Percentiles rank a stretch among this genome's conserved stretches.
Conservation (phyloP, 352 stramenopile species). For the Aphanomyces cochlioides region DNA sequence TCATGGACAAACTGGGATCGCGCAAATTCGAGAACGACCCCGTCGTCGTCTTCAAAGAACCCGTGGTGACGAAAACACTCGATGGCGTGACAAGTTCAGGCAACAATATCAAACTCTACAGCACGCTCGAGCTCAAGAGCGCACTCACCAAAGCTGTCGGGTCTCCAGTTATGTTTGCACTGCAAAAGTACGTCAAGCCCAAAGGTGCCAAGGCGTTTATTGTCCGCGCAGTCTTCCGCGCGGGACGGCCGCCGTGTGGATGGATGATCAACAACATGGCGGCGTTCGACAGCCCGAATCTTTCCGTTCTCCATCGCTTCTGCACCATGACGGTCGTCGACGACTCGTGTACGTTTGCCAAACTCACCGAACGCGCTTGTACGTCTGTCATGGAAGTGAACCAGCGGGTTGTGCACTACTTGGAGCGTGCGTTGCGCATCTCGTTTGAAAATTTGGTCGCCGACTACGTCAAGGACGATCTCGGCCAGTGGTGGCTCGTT, state of each 20-base stretch:
- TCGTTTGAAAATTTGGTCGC: slow-evolving; percentile 59
- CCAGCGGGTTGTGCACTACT: slow-evolving; percentile 61
- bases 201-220: slow-evolving; percentile 73
- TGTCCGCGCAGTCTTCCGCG: slow-evolving; percentile 60
- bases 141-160: slow-evolving; percentile 59
- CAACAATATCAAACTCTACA: slow-evolving; percentile 64
- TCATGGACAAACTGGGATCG: slow-evolving; percentile 63
- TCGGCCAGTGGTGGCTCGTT: slow-evolving; percentile 71
- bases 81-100: slow-evolving; percentile 41
- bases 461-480: slow-evolving; percentile 66
- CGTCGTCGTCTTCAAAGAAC: slow-evolving; percentile 71
- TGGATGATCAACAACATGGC: slow-evolving; percentile 81
- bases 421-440: slow-evolving; percentile 61
- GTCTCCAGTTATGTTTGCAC: slow-evolving; percentile 60
- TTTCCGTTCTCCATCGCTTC: slow-evolving; percentile 17
- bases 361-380: slow-evolving; percentile 69
- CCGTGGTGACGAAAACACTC: slow-evolving; percentile 33
- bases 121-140: slow-evolving; percentile 57
- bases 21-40: slow-evolving; percentile 42
- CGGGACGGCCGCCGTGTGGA: slow-evolving; percentile 50
- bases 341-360: slow-evolving; percentile 72
- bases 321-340: slow-evolving; percentile 34
- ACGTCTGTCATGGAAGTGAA: slow-evolving; percentile 65
- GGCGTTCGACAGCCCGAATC: slow-evolving; percentile 42
- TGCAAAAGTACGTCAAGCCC: slow-evolving; percentile 68